phyloP scores from a whole-genome alignment of 495 filamentous ascomycete genomes.

The Amorphotheca resinae region DNA sequence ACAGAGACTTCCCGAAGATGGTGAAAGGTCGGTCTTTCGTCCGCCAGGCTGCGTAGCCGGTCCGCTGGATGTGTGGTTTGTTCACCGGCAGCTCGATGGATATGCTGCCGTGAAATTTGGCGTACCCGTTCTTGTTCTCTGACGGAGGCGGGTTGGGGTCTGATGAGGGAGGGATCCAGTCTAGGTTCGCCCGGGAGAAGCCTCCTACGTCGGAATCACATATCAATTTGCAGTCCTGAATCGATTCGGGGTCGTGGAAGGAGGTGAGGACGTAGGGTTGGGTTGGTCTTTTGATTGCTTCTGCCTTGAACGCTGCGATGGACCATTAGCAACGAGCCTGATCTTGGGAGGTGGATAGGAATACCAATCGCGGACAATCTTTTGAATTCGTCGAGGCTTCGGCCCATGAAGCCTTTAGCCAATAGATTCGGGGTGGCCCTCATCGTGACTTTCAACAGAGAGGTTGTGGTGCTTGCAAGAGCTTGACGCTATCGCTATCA shows the following conservation, averaged over 20 bases:
- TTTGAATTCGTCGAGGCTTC: conserved; percentile 22
- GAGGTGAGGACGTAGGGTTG: conserved; percentile 45
- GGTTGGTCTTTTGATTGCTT: conserved; percentile 22
- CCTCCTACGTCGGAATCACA: conserved; percentile 80
- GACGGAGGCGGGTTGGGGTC: conserved; percentile 25
- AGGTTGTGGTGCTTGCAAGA: not conserved
- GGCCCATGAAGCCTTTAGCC: conserved; percentile 20
- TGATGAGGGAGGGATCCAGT: conserved; percentile 41
- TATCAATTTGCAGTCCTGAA: conserved; percentile 67
- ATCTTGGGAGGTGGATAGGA: not conserved
- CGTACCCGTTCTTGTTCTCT: conserved; percentile 33
- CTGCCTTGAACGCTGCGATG: conserved; percentile 17
- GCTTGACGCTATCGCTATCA: not conserved
- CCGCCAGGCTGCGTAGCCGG: conserved; percentile 84
- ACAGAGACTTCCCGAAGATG: conserved; percentile 68
- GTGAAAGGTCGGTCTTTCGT: conserved; percentile 47
- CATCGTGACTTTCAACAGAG: conserved; percentile 9
- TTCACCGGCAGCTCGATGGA: conserved; percentile 73
- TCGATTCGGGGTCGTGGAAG: conserved; percentile 51
- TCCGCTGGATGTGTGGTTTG: conserved; percentile 52
- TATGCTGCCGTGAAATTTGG: conserved; percentile 76
- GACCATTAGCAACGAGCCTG: not conserved
- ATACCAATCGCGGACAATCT: conserved; percentile 15
- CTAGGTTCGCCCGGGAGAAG: conserved; percentile 59
- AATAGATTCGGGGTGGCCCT: conserved; percentile 11